These are phyloP conservation scores for Sanghuangporus weigelae DNA, from an alignment of 1,284 basidiomycete species.

Conservation along the genomic window DNA sequence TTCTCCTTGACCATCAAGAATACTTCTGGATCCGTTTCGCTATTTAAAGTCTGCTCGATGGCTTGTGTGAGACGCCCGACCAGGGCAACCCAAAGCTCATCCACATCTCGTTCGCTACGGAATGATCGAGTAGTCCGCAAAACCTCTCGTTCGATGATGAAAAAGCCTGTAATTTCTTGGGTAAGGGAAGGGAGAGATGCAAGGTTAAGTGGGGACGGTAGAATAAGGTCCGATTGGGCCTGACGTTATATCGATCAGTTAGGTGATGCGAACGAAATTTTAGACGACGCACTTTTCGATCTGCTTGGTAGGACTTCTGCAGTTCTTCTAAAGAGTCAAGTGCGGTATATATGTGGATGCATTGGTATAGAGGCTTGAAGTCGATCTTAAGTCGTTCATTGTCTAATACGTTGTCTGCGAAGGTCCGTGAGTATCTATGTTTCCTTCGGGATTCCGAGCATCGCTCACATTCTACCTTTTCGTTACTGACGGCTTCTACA, in stretches of 20 bases:
- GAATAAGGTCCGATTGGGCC: conserved; percentile 96
- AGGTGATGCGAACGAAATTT: conserved; percentile 8
- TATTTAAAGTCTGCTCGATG: conserved; percentile 69
- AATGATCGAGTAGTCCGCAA: conserved; percentile 84
- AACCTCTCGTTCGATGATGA: conserved; percentile 95
- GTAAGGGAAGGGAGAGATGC: conserved; percentile 56
- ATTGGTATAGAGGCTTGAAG: conserved; percentile 94
- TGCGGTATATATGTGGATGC: conserved; percentile 95
- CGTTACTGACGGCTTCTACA: conserved; percentile 90
- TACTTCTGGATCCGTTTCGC: conserved; percentile 77
- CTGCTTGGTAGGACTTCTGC: conserved; percentile 90
- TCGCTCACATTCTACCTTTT: conserved; percentile 88
- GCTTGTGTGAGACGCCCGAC: conserved; percentile 73
- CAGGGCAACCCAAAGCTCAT: conserved; percentile 94
- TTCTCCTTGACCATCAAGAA: conserved; percentile 85
- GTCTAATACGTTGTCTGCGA: conserved; percentile 82
- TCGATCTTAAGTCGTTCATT: conserved; percentile 88
- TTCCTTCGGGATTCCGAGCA: not conserved
- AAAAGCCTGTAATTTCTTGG: conserved; percentile 97
- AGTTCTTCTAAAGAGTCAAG: conserved; percentile 87
- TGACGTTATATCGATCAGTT: conserved; percentile 1
- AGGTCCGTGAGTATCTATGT: conserved; percentile 4
- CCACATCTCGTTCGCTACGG: conserved; percentile 85
- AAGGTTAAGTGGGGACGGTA: conserved; percentile 62
- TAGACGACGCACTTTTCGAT: conserved; percentile 66